Evolutionary conservation across 805 yeast genomes (phyloP), one percentile per base, ranked within the genome.

Genomic region (Candida glaebosa): DNA sequence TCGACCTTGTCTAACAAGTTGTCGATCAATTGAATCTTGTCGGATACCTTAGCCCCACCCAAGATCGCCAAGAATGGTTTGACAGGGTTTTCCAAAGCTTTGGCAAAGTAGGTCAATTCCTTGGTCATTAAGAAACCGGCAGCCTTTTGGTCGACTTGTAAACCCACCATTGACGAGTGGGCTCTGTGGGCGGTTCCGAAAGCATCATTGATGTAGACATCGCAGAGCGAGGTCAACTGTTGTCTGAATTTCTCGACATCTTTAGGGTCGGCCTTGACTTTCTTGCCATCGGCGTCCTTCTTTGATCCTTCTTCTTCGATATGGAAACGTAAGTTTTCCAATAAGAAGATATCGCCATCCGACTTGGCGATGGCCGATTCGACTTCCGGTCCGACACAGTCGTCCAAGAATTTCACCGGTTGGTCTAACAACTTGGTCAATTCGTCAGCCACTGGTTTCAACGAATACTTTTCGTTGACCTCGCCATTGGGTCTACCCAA

Each of bases 101-200:
- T 91, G 59, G 97, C 95, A 68, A 93, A 93, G 82, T 86, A 93
- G 65, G 83, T 82, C 69, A 93, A 84, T 76, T 93, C 99, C 81
- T 93, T 93, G 66, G 90, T 84, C 87, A 93, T 84, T 61, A 93
- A 77, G 96, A 91, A 95, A 70, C 99, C 99, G 53, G 97, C 85
- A 59, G 98, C 99, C 75, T 93, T 86, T 75, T 88, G 90, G 51
- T 95, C 90, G 59, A 88, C 79, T 57, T 91, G 90, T 58, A 93
- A 78, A 64, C 99, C 99, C 60, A 93, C 99, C 90, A 93, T 91
- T 37, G 99, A 93, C 42, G 97, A 89, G 79, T 93, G 99, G 50
- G 99, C 99, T 79, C 99, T 88, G 85, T 93, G 99, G 44, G 98
- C 97, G 50, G 99, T 93, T 69, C 99, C 99, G 62, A 93, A 93